These are phyloP conservation scores for Monosporozyma siamensis DNA, from an alignment of 805 yeast genomes.

Conservation along the genomic window DNA sequence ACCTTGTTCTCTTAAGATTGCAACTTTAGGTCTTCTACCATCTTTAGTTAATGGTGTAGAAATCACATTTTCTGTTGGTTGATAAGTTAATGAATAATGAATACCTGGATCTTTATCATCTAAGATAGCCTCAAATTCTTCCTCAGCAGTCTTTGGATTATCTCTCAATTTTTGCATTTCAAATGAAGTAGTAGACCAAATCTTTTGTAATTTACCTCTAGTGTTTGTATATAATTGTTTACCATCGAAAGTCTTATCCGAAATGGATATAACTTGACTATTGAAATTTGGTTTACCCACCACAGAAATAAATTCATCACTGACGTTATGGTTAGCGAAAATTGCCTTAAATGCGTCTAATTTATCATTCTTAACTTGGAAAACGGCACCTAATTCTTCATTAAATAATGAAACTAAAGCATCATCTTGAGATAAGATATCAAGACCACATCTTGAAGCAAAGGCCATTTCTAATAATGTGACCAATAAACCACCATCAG, in stretches of 20 bases:
- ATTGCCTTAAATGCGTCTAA: constrained; percentile 45
- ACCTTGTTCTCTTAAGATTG: constrained; percentile 96
- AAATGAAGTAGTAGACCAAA: constrained; percentile 84
- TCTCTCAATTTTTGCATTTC: constrained; percentile 87
- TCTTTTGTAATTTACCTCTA: constrained; percentile 66
- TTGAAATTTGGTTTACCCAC: constrained; percentile 63
- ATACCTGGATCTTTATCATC: constrained; percentile 91
- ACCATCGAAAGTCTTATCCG: constrained; percentile 15
- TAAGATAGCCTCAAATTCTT: constrained; percentile 64
- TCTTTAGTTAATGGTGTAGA: constrained; percentile 20
- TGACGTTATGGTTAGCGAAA: constrained; percentile 51
- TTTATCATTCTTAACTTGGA: constrained; percentile 62
- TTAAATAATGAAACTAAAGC: constrained; percentile 60
- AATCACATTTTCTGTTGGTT: constrained; percentile 44
- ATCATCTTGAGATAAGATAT: constrained; percentile 39
- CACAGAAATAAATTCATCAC: constrained; percentile 42
- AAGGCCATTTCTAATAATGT: constrained; percentile 93
- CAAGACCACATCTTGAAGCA: constrained; percentile 83
- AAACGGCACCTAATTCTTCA: constrained; percentile 93
- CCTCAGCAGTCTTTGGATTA: constrained; percentile 82
- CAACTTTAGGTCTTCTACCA: constrained; percentile 71
- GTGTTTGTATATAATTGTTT: constrained; percentile 38
- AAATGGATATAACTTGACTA: constrained; percentile 42
- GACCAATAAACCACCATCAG: constrained; percentile 91
- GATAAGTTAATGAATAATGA: constrained; percentile 65